A percentile compares a stretch with the other conserved stretches of the same genome.
These are phyloP conservation scores for Sisymbrium irio DNA, from an alignment of 345 rosid genomes.

Conservation along the genomic window DNA sequence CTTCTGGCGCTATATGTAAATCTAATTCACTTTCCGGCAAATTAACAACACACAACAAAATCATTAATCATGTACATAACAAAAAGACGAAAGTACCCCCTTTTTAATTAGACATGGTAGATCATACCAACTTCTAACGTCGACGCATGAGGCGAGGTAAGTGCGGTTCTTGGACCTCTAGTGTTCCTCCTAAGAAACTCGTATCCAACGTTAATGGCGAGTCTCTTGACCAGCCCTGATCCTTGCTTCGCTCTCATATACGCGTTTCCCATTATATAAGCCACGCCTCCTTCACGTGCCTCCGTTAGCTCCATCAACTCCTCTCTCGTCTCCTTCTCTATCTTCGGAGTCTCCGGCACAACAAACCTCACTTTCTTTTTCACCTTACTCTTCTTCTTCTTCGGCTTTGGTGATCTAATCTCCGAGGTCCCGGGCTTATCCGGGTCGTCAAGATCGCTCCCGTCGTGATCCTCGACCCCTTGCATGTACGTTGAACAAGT, in stretches of 20 bases:
- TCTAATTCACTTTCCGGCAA: conserved; percentile 14
- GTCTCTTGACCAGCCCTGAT: conserved; percentile 62
- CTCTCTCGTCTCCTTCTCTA: conserved; percentile 47
- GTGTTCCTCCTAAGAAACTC: conserved; percentile 88
- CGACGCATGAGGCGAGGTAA: conserved; percentile 71
- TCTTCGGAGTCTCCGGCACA: conserved; percentile 72
- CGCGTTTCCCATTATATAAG: conserved; percentile 84
- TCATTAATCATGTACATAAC: conserved; percentile 23
- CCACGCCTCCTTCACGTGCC: conserved; percentile 87
- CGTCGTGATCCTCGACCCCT: conserved; percentile 50
- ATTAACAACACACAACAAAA: conserved; percentile 19
- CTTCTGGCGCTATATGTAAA: conserved; percentile 11
- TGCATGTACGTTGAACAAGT: conserved; percentile 61
- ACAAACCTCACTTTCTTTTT: conserved; percentile 75
- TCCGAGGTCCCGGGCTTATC: conserved; percentile 60
- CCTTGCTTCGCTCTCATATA: conserved; percentile 79
- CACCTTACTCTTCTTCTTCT: conserved; percentile 46
- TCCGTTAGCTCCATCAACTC: conserved; percentile 77
- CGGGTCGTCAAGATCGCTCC: conserved; percentile 25
- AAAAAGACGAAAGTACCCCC: conserved; percentile 22
- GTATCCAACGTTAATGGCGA: conserved; percentile 66
- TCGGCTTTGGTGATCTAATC: conserved; percentile 51
- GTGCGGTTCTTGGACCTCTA: conserved; percentile 48
- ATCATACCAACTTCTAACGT: conserved; percentile 94
- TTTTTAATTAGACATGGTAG: conserved; percentile 50